A percentile compares a stretch with the other conserved stretches of the same genome.
phyloP scores from a whole-genome alignment of 176 grass and related monocot genomes.

The Olyra latifolia region DNA sequence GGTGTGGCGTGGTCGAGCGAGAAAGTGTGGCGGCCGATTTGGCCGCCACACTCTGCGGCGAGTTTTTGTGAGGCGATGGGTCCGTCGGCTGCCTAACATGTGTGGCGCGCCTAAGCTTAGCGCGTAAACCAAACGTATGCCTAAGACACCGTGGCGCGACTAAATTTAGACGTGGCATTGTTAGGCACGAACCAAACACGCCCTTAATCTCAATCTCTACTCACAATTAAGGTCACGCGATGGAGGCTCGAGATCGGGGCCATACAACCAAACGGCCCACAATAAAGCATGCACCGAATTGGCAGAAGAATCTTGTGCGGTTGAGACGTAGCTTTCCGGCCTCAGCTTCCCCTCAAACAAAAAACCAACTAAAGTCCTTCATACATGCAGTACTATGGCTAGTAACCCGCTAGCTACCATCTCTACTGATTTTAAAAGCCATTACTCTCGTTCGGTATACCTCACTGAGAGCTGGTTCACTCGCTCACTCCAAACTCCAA shows the following conservation, averaged over 20 bases:
- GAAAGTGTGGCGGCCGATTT: too few relatives aligned
- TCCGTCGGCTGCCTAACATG: too few relatives aligned
- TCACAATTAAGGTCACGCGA: neutral
- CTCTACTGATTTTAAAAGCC: slow-evolving; percentile 33
- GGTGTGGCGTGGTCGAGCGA: too few relatives aligned
- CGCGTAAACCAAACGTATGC: too few relatives aligned
- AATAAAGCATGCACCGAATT: neutral
- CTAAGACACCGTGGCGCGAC: too few relatives aligned
- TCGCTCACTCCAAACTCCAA: neutral
- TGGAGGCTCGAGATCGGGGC: neutral
- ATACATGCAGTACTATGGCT: neutral
- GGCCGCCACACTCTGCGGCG: too few relatives aligned
- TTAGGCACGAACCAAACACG: too few relatives aligned
- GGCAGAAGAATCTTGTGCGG: slow-evolving; percentile 44
- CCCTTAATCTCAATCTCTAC: neutral
- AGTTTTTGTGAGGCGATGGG: too few relatives aligned
- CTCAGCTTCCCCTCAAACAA: neutral
- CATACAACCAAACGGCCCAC: too few relatives aligned
- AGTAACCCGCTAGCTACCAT: neutral
- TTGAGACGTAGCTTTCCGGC: slow-evolving; percentile 40
- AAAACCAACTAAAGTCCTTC: neutral
- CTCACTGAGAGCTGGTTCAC: neutral
- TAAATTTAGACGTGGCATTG: too few relatives aligned
- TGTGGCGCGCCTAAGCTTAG: too few relatives aligned
- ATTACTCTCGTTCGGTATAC: neutral